phyloP scores from a whole-genome alignment of 176 grass and related monocot genomes.

The Oryza meyeriana region DNA sequence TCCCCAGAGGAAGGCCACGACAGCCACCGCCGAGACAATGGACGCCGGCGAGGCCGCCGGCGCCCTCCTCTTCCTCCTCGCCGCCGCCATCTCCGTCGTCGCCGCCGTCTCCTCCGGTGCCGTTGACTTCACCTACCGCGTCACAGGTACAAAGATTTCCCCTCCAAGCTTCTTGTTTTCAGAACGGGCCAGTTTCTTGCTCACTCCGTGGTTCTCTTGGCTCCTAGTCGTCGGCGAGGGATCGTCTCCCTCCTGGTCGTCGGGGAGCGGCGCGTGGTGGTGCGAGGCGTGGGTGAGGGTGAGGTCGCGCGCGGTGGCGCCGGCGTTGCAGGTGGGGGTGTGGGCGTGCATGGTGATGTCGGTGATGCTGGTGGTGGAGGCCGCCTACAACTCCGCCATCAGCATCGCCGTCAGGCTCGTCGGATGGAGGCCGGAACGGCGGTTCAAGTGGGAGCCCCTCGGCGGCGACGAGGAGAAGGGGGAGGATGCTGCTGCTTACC shows the following conservation, averaged over 20 bases:
- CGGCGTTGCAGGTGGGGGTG: conserved; percentile 57
- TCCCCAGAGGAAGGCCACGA: too few species aligned
- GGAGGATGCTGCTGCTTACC: conserved; percentile 29
- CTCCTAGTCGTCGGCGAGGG: neutral
- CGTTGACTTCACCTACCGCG: conserved; percentile 44
- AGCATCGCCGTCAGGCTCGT: conserved; percentile 66
- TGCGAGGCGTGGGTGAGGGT: conserved; percentile 30
- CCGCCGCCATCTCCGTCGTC: neutral
- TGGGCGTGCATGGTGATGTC: conserved; percentile 85
- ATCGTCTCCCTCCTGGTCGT: neutral
- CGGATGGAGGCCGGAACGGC: conserved; percentile 63
- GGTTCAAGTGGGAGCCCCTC: conserved; percentile 72
- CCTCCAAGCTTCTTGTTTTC: neutral
- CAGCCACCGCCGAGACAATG: neutral
- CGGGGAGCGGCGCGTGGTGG: neutral
- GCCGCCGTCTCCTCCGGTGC: conserved; percentile 30
- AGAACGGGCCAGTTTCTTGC: too few species aligned
- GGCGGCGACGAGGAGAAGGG: conserved; percentile 50
- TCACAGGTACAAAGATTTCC: conserved; percentile 15
- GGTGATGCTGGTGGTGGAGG: conserved; percentile 83
- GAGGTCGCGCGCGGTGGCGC: conserved; percentile 55
- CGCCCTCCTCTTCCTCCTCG: neutral
- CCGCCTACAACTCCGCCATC: conserved; percentile 58
- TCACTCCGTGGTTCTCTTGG: neutral
- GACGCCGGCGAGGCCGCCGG: neutral